Evolutionary conservation across 345 rosid species (phyloP).

Genomic region (Rhodamnia rubescens): DNA sequence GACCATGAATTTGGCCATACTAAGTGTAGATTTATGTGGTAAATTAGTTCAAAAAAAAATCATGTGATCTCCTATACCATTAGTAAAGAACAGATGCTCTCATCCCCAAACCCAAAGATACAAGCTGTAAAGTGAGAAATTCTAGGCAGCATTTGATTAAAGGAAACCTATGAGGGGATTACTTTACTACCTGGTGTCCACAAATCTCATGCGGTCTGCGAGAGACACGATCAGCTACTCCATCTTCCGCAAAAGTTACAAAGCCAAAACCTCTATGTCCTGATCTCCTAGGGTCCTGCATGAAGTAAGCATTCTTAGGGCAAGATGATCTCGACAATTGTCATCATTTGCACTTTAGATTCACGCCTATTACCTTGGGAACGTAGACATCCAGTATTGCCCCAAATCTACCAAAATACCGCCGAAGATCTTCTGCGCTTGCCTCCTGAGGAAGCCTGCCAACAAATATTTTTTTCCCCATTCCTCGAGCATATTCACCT

Average conservation of each 20-base stretch:
- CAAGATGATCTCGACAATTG: not conserved
- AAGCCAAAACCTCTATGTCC: constrained; percentile 99
- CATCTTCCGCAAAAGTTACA: constrained; percentile 93
- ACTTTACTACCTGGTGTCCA: constrained; percentile 75
- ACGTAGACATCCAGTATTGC: constrained; percentile 82
- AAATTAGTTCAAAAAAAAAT: not conserved
- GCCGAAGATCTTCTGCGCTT: constrained; percentile 68
- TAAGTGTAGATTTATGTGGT: not conserved
- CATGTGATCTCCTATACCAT: not conserved
- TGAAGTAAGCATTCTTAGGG: not conserved
- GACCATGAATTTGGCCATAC: not conserved
- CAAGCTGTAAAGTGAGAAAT: not conserved
- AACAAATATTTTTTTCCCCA: constrained; percentile 88
- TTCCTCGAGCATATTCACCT: constrained; percentile 55
- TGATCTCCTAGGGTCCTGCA: constrained; percentile 86
- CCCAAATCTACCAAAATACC: constrained; percentile 90
- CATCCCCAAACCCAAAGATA: not conserved
- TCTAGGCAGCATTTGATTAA: not conserved
- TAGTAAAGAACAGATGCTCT: not conserved
- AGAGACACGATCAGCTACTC: constrained; percentile 89
- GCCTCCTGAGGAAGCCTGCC: constrained; percentile 99
- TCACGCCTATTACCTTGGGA: constrained; percentile 34
- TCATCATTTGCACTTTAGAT: not conserved
- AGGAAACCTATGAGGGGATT: not conserved
- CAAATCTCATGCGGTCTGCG: constrained; percentile 90